Base-by-base conservation (phyloP, 768 basidiomycete genomes). In the Lactarius deliciosus region DNA sequence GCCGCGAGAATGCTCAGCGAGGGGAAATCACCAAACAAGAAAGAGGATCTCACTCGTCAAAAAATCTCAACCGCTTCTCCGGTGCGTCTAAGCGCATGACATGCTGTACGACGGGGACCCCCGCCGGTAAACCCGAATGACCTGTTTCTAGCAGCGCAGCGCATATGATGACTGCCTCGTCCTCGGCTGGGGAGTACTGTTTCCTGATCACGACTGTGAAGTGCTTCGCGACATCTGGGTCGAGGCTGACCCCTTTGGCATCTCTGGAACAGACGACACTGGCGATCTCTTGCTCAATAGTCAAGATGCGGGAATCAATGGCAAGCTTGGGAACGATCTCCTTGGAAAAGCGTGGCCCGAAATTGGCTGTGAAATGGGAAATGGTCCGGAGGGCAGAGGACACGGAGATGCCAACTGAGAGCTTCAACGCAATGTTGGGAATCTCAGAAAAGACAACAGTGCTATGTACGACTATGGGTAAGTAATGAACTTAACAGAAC, bases 331-430 rank as follows among this genome's bases (percentile, higher is more conserved):
- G 82, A 32, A 86, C 75, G 36, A 86, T 73, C 1, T 82, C 79
- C 8, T 73, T 65, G 32, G 83, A 84, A 69, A 86, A 86, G 7
- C 83, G 82, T 28, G 84, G 84, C 2, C 83, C 84, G 69, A 85
- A 82, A 70, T 83, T 76, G 30, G 85, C 82, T 2, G 84, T 85
- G 65, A 80, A 85, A 70, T 85, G 85, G 53, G 85, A 85, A 60
- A 86, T 84, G 3, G 85, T 86, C 60, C 85, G 77, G 54, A 86
- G 74, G 1, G 83, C 77, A 25, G 85, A 86, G 22, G 85, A 85
- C 64, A 86, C 83, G 67, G 81, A 83, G 63, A 86, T 83, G 16
- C 82, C 83, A 63, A 86, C 78, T 7, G 84, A 77, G 32, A 86
- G 70, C 68, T 86, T 86, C 16, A 85, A 71, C 10, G 83, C 79